These are phyloP conservation scores for Aspergillus hiratsukae DNA, from an alignment of 2,329 filamentous ascomycete genomes.

Conservation along the genomic window DNA sequence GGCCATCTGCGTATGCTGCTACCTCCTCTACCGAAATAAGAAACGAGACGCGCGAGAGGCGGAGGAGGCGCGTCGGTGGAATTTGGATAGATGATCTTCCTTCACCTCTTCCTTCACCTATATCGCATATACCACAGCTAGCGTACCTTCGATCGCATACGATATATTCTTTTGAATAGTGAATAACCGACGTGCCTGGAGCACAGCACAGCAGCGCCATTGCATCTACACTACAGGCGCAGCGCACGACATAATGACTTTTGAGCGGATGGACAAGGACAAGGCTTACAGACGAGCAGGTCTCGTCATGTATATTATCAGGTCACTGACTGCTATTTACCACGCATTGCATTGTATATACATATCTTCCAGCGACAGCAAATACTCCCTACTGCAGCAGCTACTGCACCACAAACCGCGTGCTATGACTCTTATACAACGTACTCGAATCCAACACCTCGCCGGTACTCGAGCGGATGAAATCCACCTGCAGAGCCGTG, in stretches of 20 bases:
- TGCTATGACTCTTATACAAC: constrained; percentile 47
- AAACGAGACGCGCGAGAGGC: constrained; percentile 12
- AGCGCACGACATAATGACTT: not conserved
- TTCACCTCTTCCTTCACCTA: not conserved
- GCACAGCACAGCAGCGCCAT: not conserved
- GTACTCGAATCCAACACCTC: constrained; percentile 45
- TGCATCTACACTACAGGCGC: too few species aligned
- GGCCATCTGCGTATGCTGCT: constrained; percentile 9
- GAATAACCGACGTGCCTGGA: not conserved
- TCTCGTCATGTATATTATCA: not conserved
- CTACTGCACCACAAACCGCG: constrained; percentile 50
- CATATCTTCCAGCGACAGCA: not conserved
- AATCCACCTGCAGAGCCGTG: constrained; percentile 48
- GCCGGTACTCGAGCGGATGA: constrained; percentile 48
- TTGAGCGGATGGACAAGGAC: too few species aligned
- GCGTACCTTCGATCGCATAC: too few species aligned
- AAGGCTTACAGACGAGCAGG: not conserved
- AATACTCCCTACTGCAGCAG: not conserved
- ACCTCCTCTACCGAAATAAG: constrained; percentile 15
- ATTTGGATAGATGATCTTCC: not conserved
- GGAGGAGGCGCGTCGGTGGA: constrained; percentile 9
- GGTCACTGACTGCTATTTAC: too few species aligned
- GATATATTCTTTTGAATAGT: too few species aligned
- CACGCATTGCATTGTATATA: not conserved
- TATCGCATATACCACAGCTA: too few species aligned